A percentile compares a stretch with the other conserved stretches of the same genome.
Conservation (phyloP, 2,329 filamentous ascomycete genomes). For the Thielaviopsis ethacetica region DNA sequence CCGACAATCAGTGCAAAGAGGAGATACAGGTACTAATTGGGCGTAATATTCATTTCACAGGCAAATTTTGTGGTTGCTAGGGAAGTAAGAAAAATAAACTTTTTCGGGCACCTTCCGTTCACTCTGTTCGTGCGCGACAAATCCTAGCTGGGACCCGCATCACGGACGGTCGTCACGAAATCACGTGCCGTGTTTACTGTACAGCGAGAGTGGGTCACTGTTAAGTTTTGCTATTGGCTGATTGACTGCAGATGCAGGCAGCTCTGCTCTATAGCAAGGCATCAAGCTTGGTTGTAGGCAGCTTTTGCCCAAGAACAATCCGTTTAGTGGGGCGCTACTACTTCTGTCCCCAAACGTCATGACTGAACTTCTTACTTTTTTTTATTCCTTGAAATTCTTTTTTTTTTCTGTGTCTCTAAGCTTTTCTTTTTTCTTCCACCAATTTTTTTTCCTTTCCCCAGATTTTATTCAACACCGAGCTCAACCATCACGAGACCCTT, state of each 20-base stretch:
- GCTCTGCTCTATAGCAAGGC: neutral
- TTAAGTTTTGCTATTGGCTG: neutral
- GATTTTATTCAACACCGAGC: neutral
- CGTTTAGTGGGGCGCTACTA: neutral
- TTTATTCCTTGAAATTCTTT: neutral
- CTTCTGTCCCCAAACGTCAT: conserved; percentile 5
- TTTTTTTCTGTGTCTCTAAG: neutral
- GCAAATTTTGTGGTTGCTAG: neutral
- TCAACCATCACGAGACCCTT: neutral
- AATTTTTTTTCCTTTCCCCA: neutral
- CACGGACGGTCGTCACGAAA: neutral
- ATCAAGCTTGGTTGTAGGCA: neutral
- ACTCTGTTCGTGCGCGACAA: neutral
- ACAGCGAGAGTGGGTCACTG: neutral
- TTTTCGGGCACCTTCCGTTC: neutral
- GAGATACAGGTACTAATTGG: neutral
- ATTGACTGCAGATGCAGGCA: neutral
- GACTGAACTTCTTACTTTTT: neutral
- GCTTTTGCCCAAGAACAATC: neutral
- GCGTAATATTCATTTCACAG: neutral
- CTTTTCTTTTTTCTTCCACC: neutral
- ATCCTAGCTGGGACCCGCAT: neutral
- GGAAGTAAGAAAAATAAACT: neutral
- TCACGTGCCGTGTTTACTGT: neutral
- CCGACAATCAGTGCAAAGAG: neutral